These are phyloP conservation scores for Fragosphaeria purpurea DNA, from an alignment of 2,329 filamentous ascomycete genomes.

Conservation along the genomic window DNA sequence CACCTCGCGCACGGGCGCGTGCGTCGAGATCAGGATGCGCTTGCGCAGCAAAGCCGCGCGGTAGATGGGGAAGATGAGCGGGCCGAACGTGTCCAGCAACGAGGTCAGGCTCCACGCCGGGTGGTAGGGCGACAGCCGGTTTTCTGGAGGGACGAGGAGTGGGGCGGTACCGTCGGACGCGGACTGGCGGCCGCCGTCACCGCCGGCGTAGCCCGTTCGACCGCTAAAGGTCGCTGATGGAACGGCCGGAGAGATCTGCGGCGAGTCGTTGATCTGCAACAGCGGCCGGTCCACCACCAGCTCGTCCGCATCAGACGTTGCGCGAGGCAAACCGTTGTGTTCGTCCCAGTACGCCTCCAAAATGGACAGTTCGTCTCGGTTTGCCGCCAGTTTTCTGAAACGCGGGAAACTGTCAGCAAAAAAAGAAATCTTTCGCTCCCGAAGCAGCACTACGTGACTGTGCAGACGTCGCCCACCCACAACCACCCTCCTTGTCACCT, in stretches of 20 bases:
- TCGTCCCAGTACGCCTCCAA: constrained; percentile 76
- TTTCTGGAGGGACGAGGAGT: constrained; percentile 46
- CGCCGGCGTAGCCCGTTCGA: constrained; percentile 25
- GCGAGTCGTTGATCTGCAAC: constrained; percentile 32
- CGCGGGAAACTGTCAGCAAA: too few species aligned
- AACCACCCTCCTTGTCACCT: neutral
- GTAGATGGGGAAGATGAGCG: constrained; percentile 83
- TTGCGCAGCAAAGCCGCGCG: constrained; percentile 78
- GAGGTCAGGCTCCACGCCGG: constrained; percentile 74
- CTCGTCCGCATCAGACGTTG: constrained; percentile 15
- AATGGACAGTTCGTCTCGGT: constrained; percentile 50
- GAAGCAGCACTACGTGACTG: too few species aligned
- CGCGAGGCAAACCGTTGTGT: constrained; percentile 27
- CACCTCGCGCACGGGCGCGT: constrained; percentile 72
- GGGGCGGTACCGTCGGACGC: constrained; percentile 52
- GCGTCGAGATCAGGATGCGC: constrained; percentile 76
- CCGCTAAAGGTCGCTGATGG: constrained; percentile 22
- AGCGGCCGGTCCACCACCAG: constrained; percentile 18
- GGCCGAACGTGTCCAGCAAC: constrained; percentile 76
- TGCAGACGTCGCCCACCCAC: too few species aligned
- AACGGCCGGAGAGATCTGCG: constrained; percentile 41
- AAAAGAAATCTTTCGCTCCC: too few species aligned
- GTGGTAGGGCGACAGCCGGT: constrained; percentile 67
- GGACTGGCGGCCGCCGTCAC: constrained; percentile 47
- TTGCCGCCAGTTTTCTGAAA: constrained; percentile 48